Evolutionary conservation across 148 eudicot genomes (phyloP).

Genomic region (Diospyros lotus): DNA sequence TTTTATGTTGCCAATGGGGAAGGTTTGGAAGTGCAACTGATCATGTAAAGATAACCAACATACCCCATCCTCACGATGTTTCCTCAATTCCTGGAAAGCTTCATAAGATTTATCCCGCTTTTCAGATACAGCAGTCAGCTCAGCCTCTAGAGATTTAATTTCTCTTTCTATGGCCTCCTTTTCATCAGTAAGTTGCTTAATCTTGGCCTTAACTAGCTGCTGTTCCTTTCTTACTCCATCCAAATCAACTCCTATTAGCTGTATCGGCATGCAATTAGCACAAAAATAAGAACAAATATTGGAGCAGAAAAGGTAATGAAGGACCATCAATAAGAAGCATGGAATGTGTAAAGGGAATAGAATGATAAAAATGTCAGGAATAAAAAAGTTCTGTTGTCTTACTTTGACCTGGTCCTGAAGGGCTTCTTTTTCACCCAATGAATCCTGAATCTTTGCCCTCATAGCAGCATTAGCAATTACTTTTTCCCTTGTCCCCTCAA

Average conservation of each 20-base stretch:
- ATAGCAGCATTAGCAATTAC: conserved; percentile 68
- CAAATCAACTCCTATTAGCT: conserved; percentile 69
- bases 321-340: not conserved
- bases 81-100: conserved; percentile 33
- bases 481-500: conserved; percentile 66
- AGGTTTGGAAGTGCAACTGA: not conserved
- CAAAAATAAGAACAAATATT: conserved; percentile 6
- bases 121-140: conserved; percentile 27
- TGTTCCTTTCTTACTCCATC: conserved; percentile 75
- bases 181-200: conserved; percentile 42
- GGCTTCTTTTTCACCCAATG: conserved; percentile 62
- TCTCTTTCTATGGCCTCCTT: conserved; percentile 33
- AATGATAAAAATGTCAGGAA: not conserved
- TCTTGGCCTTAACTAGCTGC: conserved; percentile 38
- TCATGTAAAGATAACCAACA: conserved; percentile 10
- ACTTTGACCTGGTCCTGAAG: conserved; percentile 91
- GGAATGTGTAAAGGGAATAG: not conserved
- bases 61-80: conserved; percentile 53
- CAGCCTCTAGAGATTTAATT: conserved; percentile 34
- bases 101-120: conserved; percentile 37
- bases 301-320: not conserved
- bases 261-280: conserved; percentile 8
- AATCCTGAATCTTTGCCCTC: conserved; percentile 70
- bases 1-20: not conserved
- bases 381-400: conserved; percentile 15